Percentiles rank a stretch among this genome's conserved stretches.
These are phyloP conservation scores for Botrytis elliptica DNA, from an alignment of 2,329 filamentous ascomycete genomes.

Conservation along the genomic window DNA sequence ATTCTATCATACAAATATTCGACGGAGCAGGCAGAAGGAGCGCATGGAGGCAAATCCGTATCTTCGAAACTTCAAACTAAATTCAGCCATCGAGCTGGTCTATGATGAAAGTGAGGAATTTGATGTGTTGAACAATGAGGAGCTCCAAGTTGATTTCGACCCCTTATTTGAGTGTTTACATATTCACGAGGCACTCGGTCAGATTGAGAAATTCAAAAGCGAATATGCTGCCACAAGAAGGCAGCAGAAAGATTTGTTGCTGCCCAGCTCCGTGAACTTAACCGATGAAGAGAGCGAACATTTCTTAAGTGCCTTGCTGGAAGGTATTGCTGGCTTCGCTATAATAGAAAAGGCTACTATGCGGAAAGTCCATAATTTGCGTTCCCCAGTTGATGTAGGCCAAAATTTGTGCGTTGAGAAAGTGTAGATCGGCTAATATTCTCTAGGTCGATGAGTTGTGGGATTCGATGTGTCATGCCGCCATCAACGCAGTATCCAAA, in stretches of 20 bases:
- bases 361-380: conserved; percentile 78
- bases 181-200: conserved; percentile 91
- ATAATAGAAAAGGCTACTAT: conserved; percentile 96
- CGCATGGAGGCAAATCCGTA: conserved; percentile 68
- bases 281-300: conserved; percentile 77
- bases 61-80: conserved; percentile 74
- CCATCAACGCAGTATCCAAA: conserved; percentile 77
- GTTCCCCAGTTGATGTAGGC: conserved; percentile 76
- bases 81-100: conserved; percentile 92
- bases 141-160: conserved; percentile 90
- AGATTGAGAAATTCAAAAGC: conserved; percentile 83
- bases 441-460: conserved; percentile 88
- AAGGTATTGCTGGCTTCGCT: conserved; percentile 93
- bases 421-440: conserved; percentile 24
- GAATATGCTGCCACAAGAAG: conserved; percentile 92
- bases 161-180: conserved; percentile 93
- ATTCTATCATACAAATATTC: conserved; percentile 91
- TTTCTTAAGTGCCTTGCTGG: conserved; percentile 83
- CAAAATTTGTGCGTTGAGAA: not conserved
- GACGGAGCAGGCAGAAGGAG: conserved; percentile 78
- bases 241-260: conserved; percentile 85
- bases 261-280: conserved; percentile 74
- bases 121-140: conserved; percentile 92
- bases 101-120: conserved; percentile 95
- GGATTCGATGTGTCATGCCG: conserved; percentile 94